phyloP scores from a whole-genome alignment of 352 stramenopile species.

The Globisporangium mamillatum region DNA sequence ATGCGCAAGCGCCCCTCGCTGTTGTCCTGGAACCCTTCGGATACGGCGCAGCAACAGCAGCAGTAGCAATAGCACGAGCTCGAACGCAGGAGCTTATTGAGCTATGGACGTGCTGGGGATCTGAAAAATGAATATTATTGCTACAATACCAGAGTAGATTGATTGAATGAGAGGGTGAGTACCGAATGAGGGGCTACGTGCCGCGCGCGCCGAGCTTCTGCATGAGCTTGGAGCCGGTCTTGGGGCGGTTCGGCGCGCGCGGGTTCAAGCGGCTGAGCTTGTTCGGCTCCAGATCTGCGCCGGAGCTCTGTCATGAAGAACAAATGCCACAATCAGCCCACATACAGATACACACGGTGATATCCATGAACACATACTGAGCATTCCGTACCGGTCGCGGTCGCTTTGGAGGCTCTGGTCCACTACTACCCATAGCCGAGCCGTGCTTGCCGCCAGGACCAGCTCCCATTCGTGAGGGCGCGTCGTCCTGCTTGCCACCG shows the following conservation, averaged over 20 bases:
- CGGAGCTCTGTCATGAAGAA: slow-evolving; percentile 24
- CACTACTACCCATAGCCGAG: slow-evolving; percentile 8
- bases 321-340: neutral
- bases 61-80: neutral
- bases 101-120: neutral
- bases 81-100: neutral
- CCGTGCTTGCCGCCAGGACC: slow-evolving; percentile 7
- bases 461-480: slow-evolving; percentile 8
- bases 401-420: slow-evolving; percentile 46
- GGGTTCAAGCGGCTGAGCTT: slow-evolving; percentile 44
- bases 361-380: neutral
- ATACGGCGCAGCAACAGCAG: neutral
- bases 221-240: slow-evolving; percentile 60
- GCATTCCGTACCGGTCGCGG: slow-evolving; percentile 37
- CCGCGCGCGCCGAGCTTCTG: slow-evolving; percentile 55
- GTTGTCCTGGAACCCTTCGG: neutral
- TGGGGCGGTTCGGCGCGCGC: slow-evolving; percentile 36
- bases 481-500: slow-evolving; percentile 17
- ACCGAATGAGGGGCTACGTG: slow-evolving; percentile 4
- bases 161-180: neutral
- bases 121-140: slow-evolving; percentile 6
- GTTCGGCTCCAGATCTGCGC: slow-evolving; percentile 48
- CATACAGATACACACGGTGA: slow-evolving; percentile 1
- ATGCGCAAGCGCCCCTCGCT: neutral
- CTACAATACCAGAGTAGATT: neutral